phyloP scores from a whole-genome alignment of 495 filamentous ascomycete genomes.

The Talaromyces proteolyticus region DNA sequence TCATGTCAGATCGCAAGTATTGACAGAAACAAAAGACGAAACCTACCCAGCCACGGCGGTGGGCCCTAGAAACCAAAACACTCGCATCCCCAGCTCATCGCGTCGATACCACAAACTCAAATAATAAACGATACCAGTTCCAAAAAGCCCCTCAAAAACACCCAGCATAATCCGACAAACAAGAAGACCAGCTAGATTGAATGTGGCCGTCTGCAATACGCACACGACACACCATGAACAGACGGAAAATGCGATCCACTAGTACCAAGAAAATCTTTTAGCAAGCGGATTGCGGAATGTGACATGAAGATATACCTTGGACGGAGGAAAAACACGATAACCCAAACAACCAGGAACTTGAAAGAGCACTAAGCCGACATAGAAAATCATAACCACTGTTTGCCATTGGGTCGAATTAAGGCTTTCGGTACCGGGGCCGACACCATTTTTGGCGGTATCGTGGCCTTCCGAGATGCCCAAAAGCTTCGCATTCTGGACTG shows the following conservation, averaged over 20 bases:
- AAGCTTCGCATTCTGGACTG: background rate
- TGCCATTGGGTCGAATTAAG: background rate
- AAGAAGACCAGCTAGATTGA: background rate
- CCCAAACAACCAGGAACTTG: background rate
- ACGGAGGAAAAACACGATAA: background rate
- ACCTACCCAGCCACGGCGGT: slow-evolving; percentile 45
- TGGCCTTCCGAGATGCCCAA: background rate
- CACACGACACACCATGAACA: background rate
- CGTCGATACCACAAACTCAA: slow-evolving; percentile 47
- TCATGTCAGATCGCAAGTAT: background rate
- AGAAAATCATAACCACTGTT: background rate
- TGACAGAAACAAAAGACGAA: background rate
- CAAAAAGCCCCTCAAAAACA: background rate
- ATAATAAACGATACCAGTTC: slow-evolving; percentile 35
- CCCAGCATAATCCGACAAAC: background rate
- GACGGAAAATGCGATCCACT: background rate
- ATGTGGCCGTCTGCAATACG: background rate
- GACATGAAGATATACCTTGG: background rate
- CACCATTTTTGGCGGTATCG: background rate
- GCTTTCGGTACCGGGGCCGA: background rate
- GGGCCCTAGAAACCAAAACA: slow-evolving; percentile 50
- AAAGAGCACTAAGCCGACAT: background rate
- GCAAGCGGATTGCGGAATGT: too few species aligned
- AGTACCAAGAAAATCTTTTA: background rate
- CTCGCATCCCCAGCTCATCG: slow-evolving; percentile 43